phyloP scores from a whole-genome alignment of 345 rosid species.

The Salix koriyanagi region DNA sequence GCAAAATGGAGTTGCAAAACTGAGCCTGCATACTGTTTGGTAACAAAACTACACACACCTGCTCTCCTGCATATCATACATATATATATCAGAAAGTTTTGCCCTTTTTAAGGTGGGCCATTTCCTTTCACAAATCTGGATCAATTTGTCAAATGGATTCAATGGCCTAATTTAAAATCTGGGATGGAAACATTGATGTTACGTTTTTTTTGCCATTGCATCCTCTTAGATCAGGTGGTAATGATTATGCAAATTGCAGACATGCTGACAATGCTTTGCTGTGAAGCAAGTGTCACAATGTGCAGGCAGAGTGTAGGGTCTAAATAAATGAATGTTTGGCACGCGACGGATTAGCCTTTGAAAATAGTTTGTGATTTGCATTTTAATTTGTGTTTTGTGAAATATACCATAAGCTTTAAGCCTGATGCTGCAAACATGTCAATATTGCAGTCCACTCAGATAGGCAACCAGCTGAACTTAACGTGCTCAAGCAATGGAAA shows the following conservation, averaged over 20 bases:
- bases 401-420: not conserved
- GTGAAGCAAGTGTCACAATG: too few species aligned
- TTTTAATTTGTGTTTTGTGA: not conserved
- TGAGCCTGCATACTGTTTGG: constrained; percentile 63
- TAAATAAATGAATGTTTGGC: too few species aligned
- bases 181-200: not conserved
- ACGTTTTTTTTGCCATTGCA: not conserved
- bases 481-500: constrained; percentile 70
- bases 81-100: not conserved
- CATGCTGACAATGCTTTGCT: too few species aligned
- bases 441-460: constrained; percentile 49
- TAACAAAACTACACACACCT: constrained; percentile 18
- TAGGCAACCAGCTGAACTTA: constrained; percentile 62
- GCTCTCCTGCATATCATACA: not conserved
- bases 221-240: not conserved
- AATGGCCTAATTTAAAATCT: not conserved
- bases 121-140: not conserved
- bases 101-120: not conserved
- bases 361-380: not conserved
- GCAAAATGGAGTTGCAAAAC: constrained; percentile 80
- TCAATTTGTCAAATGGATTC: not conserved
- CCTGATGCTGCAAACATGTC: not conserved
- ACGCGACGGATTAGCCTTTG: too few species aligned
- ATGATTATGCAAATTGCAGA: too few species aligned
- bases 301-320: too few species aligned